Evolutionary conservation across 306 rosid species (phyloP), one percentile per base, ranked within the genome.

Genomic region (Cicer judaicum): DNA sequence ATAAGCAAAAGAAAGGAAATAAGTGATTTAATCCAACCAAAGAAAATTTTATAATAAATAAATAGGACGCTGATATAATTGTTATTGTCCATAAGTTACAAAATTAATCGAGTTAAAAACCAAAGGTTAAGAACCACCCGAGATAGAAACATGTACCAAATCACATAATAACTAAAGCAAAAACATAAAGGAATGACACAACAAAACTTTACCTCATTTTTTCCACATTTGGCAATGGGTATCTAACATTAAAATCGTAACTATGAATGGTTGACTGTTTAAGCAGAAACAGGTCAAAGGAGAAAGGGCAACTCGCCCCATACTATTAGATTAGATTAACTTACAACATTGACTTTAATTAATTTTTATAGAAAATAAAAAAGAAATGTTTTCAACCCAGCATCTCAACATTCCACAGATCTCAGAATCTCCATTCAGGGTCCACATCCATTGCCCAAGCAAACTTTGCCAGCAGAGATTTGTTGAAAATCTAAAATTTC

Each of bases 401-500:
- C 66, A 16, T 54, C 16, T 14, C 48, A 48, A 34, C 81, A 72
- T 42, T 42, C 61, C 14, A 59, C 46, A 62, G 55, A 71, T 76
- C 73, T 93, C 89, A 94, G 92, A 94, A 94, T 90, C 96, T 91
- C 87, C 91, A 94, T 56, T 86, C 97, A 2, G 96, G 97, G 75
- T 91, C 96, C 55, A 94, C 98, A 49, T 88, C 95, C 98, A 94
- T 94, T 73, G 98, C 85, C 98, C 98, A 94, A 56, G 86, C 66
- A 79, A 94, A 94, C 70, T 94, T 94, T 8, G 93, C 97, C 80
- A 94, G 84, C 76, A 88, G 90, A 74, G 97, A 86, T 79, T 94
- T 94, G 85, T 88, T 92, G 91, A 94, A 94, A 54, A 91, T 90
- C 98, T 94, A 91, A 72, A 48, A 78, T 63, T 64, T 62, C 65